Evolutionary conservation across 2,329 filamentous ascomycete genomes (phyloP), one percentile per base, ranked within the genome.

Genomic region (Microsporum ferrugineum): DNA sequence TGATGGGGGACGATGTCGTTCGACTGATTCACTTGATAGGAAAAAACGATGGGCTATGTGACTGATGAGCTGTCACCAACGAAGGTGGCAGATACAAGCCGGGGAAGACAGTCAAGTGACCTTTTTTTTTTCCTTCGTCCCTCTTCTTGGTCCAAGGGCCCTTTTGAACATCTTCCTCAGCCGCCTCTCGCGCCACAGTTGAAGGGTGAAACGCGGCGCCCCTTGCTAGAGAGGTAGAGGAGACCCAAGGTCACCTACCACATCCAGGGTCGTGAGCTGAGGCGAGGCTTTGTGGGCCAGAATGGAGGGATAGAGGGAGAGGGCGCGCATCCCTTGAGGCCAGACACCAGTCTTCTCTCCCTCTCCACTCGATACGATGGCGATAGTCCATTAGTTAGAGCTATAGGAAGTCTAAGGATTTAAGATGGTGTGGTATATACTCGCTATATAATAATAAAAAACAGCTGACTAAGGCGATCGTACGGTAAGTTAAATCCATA

Each of bases 1-100:
- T 23, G 17, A 23, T 23, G 17, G 17, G 17, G 17, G 17, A 23
- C 17, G 17, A 23, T 23, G 17, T 23, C 17, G 17, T 23, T 23
- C 17, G 17, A 43, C 39, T 43, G 39, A 43, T 43, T 43, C 39
- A 43, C 39, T 43, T 43, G 39, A 43, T n/a, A 6, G n/a, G 39
- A 43, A n/a, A 6, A n/a, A n/a, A 31, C 3, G 12, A 33, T 33
- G 14, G 49, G 49, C 49, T 27, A 53, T 53, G 49, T 53, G 49
- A 53, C 49, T 34, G 49, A 33, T 53, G 49, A 53, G 49, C 49
- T 53, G 49, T 53, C 49, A 53, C 49, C 49, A 53, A 53, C 49
- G 29, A 34, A 43, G 49, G 6, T 27, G 27, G 49, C 49, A 53
- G 31, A 27, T 34, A 53, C 12, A 23, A 31, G 49, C 12, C 49